Conservation (phyloP, 2,329 filamentous ascomycete species). For the Aspergillus pseudotamarii region DNA sequence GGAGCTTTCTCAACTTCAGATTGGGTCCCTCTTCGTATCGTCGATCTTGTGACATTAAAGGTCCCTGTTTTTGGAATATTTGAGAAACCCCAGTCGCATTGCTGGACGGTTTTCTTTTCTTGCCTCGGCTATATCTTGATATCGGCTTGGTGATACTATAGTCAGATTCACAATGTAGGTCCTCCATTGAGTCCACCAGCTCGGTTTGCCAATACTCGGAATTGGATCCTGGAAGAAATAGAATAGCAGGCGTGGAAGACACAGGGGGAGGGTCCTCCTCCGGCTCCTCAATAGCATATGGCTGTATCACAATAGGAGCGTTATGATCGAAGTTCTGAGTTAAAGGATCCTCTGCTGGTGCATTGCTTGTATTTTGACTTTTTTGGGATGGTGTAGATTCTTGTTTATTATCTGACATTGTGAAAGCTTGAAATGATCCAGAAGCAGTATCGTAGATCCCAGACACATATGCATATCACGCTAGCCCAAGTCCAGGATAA, state of each 20-base stretch:
- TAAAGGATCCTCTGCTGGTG: constrained; percentile 7
- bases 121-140: constrained; percentile 28
- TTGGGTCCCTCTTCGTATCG: constrained; percentile 14
- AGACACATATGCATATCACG: constrained; percentile 1
- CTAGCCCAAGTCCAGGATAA: background rate
- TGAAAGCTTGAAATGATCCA: background rate
- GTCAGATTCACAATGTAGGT: constrained; percentile 33
- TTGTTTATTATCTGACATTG: background rate
- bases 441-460: background rate
- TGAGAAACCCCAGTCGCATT: constrained; percentile 17
- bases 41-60: constrained; percentile 10
- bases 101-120: constrained; percentile 38
- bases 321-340: background rate
- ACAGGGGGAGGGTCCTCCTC: constrained; percentile 27
- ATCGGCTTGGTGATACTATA: constrained; percentile 13
- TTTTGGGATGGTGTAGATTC: background rate
- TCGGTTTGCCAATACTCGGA: constrained; percentile 30
- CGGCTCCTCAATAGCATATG: constrained; percentile 44
- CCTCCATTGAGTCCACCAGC: constrained; percentile 37
- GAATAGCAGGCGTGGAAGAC: background rate
- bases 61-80: background rate
- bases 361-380: background rate
- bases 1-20: constrained; percentile 29
- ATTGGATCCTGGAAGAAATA: background rate
- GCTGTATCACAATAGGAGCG: constrained; percentile 34